A percentile compares a stretch with the other conserved stretches of the same genome.
Conservation (phyloP, 2,329 filamentous ascomycete species). For the Moelleriella libera region DNA sequence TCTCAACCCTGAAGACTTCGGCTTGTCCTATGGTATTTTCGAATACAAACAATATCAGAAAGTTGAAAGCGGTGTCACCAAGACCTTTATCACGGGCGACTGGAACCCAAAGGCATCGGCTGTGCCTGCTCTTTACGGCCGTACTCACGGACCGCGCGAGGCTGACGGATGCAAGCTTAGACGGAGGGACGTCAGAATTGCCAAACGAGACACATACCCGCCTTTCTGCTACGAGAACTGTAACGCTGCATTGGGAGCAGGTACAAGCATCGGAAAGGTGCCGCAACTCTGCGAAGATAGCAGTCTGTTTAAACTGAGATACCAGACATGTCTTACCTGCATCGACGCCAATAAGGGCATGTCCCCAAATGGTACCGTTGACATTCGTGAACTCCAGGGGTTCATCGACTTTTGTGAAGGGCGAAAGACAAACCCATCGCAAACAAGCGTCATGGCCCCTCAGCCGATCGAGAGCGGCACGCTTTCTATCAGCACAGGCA, state of each 20-base stretch:
- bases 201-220: not conserved
- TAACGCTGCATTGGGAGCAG: not conserved
- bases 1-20: constrained; percentile 46
- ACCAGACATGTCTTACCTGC: too few relatives aligned
- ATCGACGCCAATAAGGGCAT: too few relatives aligned
- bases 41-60: constrained; percentile 24
- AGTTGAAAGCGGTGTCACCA: constrained; percentile 19
- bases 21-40: constrained; percentile 49
- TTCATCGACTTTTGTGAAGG: not conserved
- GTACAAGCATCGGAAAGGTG: not conserved
- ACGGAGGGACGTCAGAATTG: not conserved
- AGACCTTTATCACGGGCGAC: constrained; percentile 38
- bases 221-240: not conserved
- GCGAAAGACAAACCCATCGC: not conserved
- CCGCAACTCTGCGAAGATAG: not conserved
- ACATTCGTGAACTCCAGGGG: not conserved
- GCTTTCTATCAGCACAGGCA: not conserved
- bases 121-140: constrained; percentile 4
- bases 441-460: not conserved
- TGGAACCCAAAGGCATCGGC: constrained; percentile 37
- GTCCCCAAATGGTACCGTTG: not conserved
- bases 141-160: too few relatives aligned
- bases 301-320: too few relatives aligned
- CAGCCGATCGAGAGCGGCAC: not conserved
- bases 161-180: not conserved